Conservation (phyloP, 2,329 filamentous ascomycete genomes). For the Fusarium tupiense region DNA sequence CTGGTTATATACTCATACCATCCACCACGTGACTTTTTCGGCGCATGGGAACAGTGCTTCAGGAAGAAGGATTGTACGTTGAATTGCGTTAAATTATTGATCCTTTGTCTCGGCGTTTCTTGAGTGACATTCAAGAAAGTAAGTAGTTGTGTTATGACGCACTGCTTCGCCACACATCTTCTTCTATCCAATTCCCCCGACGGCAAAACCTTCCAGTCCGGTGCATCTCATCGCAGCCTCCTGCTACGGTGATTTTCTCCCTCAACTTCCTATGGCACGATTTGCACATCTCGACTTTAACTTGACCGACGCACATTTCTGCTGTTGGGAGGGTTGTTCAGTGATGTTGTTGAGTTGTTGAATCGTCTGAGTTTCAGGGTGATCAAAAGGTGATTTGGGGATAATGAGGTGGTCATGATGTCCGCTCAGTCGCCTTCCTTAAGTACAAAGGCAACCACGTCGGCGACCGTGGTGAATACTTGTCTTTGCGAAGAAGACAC, state of each 20-base stretch:
- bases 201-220: not conserved
- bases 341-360: not conserved
- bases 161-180: not conserved
- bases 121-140: not conserved
- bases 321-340: not conserved
- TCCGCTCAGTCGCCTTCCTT: not conserved
- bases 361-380: too few species aligned
- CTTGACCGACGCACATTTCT: not conserved
- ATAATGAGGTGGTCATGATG: rapidly evolving
- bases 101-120: rapidly evolving
- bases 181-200: not conserved
- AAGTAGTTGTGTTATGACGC: not conserved
- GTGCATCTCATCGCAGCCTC: not conserved
- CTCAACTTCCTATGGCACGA: rapidly evolving
- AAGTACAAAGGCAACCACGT: not conserved
- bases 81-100: rapidly evolving
- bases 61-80: not conserved
- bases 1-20: not conserved
- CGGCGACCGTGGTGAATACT: rapidly evolving
- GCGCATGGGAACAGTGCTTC: rapidly evolving
- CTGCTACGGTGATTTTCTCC: not conserved
- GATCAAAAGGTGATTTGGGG: rapidly evolving
- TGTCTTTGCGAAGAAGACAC: rapidly evolving
- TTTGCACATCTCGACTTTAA: not conserved
- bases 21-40: not conserved